Conservation (phyloP, 2,329 filamentous ascomycete genomes). For the Geosmithia morbida region DNA sequence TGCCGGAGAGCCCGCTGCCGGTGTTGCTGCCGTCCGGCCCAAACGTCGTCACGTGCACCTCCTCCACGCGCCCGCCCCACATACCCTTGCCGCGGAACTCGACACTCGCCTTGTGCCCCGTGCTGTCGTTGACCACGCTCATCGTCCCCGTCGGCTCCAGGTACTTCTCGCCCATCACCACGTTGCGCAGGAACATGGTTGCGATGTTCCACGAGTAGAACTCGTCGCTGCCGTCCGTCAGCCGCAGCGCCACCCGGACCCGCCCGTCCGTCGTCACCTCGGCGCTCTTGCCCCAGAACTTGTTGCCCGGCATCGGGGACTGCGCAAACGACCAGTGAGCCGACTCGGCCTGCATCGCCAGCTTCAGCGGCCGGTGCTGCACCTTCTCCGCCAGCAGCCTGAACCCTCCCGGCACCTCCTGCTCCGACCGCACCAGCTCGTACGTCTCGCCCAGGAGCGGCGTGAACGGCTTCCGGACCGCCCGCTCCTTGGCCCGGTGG, state of each 20-base stretch:
- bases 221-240: slow-evolving; percentile 56
- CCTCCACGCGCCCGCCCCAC: slow-evolving; percentile 90
- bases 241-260: slow-evolving; percentile 57
- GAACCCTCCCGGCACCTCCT: slow-evolving; percentile 57
- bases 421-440: slow-evolving; percentile 78
- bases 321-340: slow-evolving; percentile 77
- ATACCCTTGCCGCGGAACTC: slow-evolving; percentile 93
- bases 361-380: slow-evolving; percentile 76
- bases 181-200: slow-evolving; percentile 84
- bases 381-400: slow-evolving; percentile 94
- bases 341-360: slow-evolving; percentile 87
- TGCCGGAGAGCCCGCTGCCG: slow-evolving; percentile 58
- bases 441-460: slow-evolving; percentile 93
- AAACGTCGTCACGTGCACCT: slow-evolving; percentile 65
- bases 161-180: slow-evolving; percentile 97
- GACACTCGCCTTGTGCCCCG: slow-evolving; percentile 67
- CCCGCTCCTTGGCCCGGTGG: slow-evolving; percentile 72
- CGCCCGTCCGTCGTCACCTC: slow-evolving; percentile 90
- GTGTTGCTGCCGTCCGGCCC: slow-evolving; percentile 51
- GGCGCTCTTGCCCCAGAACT: slow-evolving; percentile 96
- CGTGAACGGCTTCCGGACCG: slow-evolving; percentile 93
- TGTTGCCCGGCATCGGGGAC: slow-evolving; percentile 77
- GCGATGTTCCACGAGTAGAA: slow-evolving; percentile 80
- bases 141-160: slow-evolving; percentile 88
- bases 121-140: slow-evolving; percentile 72